Evolutionary conservation across 345 rosid genomes (phyloP), one percentile per base, ranked within the genome.

Genomic region (Camelina laxa): DNA sequence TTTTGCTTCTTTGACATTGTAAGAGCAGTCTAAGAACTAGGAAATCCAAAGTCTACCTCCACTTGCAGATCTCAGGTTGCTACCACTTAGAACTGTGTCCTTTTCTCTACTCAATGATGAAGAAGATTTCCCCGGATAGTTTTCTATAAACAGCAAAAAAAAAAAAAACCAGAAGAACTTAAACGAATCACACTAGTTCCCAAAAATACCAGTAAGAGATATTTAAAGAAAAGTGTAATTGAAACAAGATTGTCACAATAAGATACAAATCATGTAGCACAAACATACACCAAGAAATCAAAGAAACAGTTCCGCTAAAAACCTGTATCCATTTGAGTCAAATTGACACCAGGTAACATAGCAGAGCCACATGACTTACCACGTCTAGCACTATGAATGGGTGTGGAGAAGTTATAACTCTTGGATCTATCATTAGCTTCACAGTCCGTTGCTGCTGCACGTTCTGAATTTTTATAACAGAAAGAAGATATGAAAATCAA

Each of bases 361-460:
- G 30, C 42, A 48, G 67, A 65, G 67, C 3, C 53, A 70, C 60
- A 58, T 33, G 36, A 33, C 4, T 27, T 27, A 33, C 36, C 36
- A 33, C 36, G 9, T 56, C 65, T 56, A 4, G 47, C 64, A 72
- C 44, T 75, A 72, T 58, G 41, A 60, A 48, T 41, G 12, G 82
- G 76, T 66, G 82, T 68, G 5, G 73, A 74, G 65, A 76, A 65
- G 58, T 59, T 80, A 63, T 58, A 62, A 13, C 60, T 75, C 66
- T 74, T 60, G 67, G 36, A 15, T 44, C 44, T 48, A 68, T 61
- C 73, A 51, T 70, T 72, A 9, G 50, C 39, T 48, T 42, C 27
- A 5, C 4, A 51, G 41, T 67, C 70, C 38, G 60, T 63, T 74
- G 75, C 96, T 83, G 76, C 96, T 83, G 82, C 79, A 78, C n/a